Conservation (phyloP, 768 basidiomycete species). For the Coprinopsis cinerea region DNA sequence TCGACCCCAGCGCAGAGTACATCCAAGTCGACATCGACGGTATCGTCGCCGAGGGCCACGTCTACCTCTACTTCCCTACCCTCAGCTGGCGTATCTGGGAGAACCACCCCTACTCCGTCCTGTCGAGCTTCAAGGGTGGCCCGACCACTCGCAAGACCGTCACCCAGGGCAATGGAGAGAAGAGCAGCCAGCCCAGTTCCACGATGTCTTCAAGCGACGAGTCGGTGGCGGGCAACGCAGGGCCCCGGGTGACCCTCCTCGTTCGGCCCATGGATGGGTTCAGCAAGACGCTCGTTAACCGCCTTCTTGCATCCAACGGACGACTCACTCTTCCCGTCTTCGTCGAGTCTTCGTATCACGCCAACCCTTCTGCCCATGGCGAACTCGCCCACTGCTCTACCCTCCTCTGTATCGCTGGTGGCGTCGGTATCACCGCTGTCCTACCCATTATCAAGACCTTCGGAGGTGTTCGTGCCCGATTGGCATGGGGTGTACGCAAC, state of each 20-base stretch:
- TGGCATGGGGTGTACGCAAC: slow-evolving; percentile 7
- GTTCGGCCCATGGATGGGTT: slow-evolving; percentile 7
- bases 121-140: slow-evolving; percentile 1
- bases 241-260: slow-evolving; percentile 3
- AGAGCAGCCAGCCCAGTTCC: background rate
- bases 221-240: background rate
- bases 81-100: slow-evolving; percentile 10
- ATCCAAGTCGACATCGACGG: slow-evolving; percentile 10
- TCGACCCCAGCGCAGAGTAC: slow-evolving; percentile 3
- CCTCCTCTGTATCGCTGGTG: slow-evolving; percentile 10
- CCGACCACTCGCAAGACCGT: background rate
- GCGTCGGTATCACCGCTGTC: slow-evolving; percentile 10
- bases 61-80: slow-evolving; percentile 10
- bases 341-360: slow-evolving; percentile 10
- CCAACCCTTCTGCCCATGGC: slow-evolving; percentile 3
- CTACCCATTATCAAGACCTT: slow-evolving; percentile 5
- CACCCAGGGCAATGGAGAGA: background rate
- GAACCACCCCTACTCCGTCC: slow-evolving; percentile 11
- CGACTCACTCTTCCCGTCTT: slow-evolving; percentile 5
- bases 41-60: slow-evolving; percentile 3
- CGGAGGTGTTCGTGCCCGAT: background rate
- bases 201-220: background rate
- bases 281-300: background rate
- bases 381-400: slow-evolving; percentile 8
- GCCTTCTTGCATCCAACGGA: slow-evolving; percentile 3